Conservation (phyloP, 441 rosid species). For the Mallotus japonicus region DNA sequence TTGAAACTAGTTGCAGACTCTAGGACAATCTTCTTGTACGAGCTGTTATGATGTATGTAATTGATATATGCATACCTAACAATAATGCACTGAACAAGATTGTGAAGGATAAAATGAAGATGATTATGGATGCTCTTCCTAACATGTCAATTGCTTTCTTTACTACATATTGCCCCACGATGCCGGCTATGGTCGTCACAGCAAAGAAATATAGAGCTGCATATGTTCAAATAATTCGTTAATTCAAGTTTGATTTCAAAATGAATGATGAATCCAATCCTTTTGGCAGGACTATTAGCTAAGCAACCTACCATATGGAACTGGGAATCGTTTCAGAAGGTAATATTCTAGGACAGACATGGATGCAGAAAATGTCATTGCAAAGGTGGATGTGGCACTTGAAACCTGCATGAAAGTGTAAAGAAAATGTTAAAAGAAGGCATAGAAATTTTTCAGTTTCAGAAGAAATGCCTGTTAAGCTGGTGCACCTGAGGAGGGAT, state of each 20-base stretch:
- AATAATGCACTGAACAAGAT: constrained; percentile 51
- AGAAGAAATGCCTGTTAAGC: background rate
- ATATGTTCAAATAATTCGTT: background rate
- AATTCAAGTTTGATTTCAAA: background rate
- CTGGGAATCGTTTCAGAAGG: constrained; percentile 54
- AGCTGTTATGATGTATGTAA: no score
- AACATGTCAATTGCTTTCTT: constrained; percentile 39
- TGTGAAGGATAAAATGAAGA: constrained; percentile 53
- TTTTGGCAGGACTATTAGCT: background rate
- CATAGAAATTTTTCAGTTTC: background rate
- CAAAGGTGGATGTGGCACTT: constrained; percentile 60
- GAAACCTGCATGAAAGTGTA: constrained; percentile 37
- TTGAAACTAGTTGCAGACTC: no score
- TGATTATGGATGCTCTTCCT: constrained; percentile 58
- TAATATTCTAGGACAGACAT: constrained; percentile 55
- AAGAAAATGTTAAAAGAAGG: background rate
- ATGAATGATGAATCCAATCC: background rate
- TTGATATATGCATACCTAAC: constrained; percentile 33
- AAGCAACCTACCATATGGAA: constrained; percentile 37
- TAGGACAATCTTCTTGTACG: no score
- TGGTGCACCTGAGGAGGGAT: constrained; percentile 55
- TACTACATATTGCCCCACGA: constrained; percentile 52
- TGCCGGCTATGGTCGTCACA: constrained; percentile 48
- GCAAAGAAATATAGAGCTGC: constrained; percentile 48
- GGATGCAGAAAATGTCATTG: constrained; percentile 61